phyloP scores from a whole-genome alignment of 768 basidiomycete genomes.

The Serendipita vermifera region DNA sequence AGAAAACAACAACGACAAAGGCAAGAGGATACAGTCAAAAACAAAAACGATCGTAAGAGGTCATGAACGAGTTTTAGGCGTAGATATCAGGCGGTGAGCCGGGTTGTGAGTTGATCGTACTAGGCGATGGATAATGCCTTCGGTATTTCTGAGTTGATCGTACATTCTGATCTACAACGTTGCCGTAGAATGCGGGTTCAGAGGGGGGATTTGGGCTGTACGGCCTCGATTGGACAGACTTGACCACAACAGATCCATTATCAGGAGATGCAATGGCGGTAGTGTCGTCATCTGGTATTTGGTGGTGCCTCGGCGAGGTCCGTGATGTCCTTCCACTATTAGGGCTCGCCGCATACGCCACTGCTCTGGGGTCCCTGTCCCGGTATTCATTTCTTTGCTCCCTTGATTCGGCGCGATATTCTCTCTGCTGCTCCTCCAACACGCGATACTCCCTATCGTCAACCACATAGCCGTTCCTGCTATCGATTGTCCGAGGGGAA shows the following conservation, averaged over 20 bases:
- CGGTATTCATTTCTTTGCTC: too few species aligned
- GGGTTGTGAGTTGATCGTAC: background rate
- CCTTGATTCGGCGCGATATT: background rate
- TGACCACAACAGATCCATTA: background rate
- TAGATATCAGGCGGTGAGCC: too few species aligned
- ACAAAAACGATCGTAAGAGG: too few species aligned
- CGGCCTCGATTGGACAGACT: background rate
- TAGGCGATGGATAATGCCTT: slow-evolving; percentile 3
- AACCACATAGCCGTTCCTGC: too few species aligned
- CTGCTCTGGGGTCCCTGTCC: too few species aligned
- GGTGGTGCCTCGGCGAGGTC: background rate
- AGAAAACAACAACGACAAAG: too few species aligned
- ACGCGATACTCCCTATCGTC: too few species aligned
- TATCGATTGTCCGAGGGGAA: too few species aligned
- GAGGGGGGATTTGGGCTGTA: background rate
- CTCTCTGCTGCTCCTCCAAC: too few species aligned
- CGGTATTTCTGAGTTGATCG: background rate
- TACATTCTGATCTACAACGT: background rate
- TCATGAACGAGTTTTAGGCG: too few species aligned
- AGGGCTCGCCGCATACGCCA: too few species aligned
- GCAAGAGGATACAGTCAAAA: too few species aligned
- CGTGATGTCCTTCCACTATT: background rate
- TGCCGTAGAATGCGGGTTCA: background rate
- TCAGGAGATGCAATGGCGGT: background rate
- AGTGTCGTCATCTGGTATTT: background rate